phyloP scores from a whole-genome alignment of 768 basidiomycete species.

The Tylopilus sp. region DNA sequence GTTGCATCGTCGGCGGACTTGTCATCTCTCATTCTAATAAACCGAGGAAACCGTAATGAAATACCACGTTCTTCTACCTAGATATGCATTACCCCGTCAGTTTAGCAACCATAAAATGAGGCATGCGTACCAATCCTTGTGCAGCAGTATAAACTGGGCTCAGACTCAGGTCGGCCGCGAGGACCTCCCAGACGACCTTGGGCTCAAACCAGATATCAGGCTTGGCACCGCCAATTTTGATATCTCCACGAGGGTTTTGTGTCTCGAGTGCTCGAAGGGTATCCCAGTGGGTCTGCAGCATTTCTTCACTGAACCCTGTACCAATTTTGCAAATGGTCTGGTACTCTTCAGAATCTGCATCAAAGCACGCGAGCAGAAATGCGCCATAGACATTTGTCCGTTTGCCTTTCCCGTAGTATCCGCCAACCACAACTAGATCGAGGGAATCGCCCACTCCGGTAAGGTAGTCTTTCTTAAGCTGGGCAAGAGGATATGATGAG shows the following conservation, averaged over 20 bases:
- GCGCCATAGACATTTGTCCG: conserved; percentile 97
- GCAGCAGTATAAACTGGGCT: conserved; percentile 97
- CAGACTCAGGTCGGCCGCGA: conserved; percentile 94
- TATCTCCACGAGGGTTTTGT: conserved; percentile 68
- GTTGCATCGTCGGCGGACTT: conserved; percentile 92
- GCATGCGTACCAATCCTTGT: conserved; percentile 70
- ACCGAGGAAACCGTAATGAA: conserved; percentile 94
- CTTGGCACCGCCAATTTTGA: conserved; percentile 89
- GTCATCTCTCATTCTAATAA: conserved; percentile 89
- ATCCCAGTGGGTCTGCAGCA: conserved; percentile 76
- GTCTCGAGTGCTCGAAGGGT: conserved; percentile 75
- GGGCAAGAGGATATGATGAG: conserved; percentile 8
- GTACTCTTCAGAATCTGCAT: conserved; percentile 88
- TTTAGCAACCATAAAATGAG: background rate
- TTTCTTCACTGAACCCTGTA: conserved; percentile 95
- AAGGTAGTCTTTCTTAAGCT: conserved; percentile 99
- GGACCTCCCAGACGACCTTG: conserved; percentile 95
- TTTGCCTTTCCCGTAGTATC: conserved; percentile 97
- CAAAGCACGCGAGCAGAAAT: conserved; percentile 96
- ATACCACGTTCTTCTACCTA: conserved; percentile 89
- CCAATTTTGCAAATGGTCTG: conserved; percentile 99
- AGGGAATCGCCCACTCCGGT: conserved; percentile 96
- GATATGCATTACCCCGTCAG: background rate
- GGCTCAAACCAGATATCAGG: conserved; percentile 99
- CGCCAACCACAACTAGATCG: conserved; percentile 96